phyloP scores from a whole-genome alignment of 2,329 filamentous ascomycete genomes.

The Onygenales sp. region DNA sequence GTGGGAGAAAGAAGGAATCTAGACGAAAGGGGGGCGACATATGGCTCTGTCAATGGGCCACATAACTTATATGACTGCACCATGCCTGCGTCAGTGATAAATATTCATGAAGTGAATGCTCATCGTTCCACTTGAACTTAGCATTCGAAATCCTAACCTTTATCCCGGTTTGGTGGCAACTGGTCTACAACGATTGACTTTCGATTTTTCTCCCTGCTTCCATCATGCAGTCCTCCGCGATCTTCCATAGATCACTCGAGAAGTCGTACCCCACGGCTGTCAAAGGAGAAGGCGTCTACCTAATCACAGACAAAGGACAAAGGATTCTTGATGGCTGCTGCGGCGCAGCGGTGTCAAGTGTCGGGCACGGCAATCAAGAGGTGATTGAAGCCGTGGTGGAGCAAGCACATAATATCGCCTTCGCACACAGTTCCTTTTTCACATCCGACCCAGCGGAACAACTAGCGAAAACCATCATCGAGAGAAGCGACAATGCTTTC shows the following conservation, averaged over 20 bases:
- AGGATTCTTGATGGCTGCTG: slow-evolving; percentile 38
- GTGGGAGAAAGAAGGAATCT: too few species aligned
- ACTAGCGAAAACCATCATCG: slow-evolving; percentile 28
- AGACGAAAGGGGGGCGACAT: too few species aligned
- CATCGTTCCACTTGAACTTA: too few species aligned
- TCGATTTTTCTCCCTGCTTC: neutral
- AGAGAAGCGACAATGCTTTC: slow-evolving; percentile 14
- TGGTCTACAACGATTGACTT: too few species aligned
- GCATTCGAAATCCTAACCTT: too few species aligned
- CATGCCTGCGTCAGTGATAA: too few species aligned
- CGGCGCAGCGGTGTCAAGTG: slow-evolving; percentile 39
- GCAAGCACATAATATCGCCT: slow-evolving; percentile 35
- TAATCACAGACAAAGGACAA: slow-evolving; percentile 33
- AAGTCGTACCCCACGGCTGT: slow-evolving; percentile 10
- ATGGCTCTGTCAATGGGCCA: too few species aligned
- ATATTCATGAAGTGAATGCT: too few species aligned
- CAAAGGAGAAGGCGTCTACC: slow-evolving; percentile 28
- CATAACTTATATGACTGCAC: too few species aligned
- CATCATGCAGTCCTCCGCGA: neutral
- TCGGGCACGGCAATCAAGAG: slow-evolving; percentile 36
- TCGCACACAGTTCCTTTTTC: slow-evolving; percentile 37
- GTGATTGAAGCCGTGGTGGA: slow-evolving; percentile 33
- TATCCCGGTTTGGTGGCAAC: too few species aligned
- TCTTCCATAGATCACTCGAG: slow-evolving; percentile 1
- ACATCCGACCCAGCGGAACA: slow-evolving; percentile 33